A percentile compares a stretch with the other conserved stretches of the same genome.
phyloP scores from a whole-genome alignment of 2,329 filamentous ascomycete species.

The Colletotrichum truncatum region DNA sequence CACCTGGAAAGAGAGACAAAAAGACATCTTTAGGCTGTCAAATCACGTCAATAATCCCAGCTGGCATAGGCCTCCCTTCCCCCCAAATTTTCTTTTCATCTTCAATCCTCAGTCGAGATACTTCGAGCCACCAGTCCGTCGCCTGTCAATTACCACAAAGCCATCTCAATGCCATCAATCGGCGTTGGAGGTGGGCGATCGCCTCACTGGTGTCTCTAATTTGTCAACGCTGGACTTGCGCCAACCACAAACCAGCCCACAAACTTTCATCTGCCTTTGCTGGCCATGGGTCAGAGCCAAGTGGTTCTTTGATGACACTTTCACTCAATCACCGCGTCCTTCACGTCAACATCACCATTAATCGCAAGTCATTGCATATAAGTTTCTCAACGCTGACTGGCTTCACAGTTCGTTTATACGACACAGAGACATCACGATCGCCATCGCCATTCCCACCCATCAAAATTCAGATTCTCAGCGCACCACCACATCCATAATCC shows the following conservation, averaged over 20 bases:
- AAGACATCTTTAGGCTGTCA: not conserved
- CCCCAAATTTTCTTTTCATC: not conserved
- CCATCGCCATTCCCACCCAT: slow-evolving; percentile 11
- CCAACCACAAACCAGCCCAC: not conserved
- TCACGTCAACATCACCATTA: not conserved
- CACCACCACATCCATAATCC: slow-evolving; percentile 19
- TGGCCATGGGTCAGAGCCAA: not conserved
- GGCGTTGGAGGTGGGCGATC: not conserved
- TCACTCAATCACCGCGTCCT: not conserved
- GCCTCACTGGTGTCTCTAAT: not conserved
- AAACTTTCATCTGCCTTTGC: not conserved
- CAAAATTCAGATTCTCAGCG: slow-evolving; percentile 8
- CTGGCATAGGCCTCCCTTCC: not conserved
- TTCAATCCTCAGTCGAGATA: not conserved
- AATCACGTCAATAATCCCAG: not conserved
- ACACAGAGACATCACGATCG: slow-evolving; percentile 14
- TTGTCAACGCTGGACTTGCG: slow-evolving; percentile 10
- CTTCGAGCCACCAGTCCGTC: not conserved
- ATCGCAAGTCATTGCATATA: not conserved
- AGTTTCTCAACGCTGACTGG: slow-evolving; percentile 18
- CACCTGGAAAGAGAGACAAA: not conserved
- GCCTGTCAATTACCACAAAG: not conserved
- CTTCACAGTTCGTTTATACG: slow-evolving; percentile 15
- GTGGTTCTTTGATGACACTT: slow-evolving; percentile 2
- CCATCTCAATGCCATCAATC: not conserved